Conservation (phyloP, 768 basidiomycete species). For the Tylopilus cervinicoccineus region DNA sequence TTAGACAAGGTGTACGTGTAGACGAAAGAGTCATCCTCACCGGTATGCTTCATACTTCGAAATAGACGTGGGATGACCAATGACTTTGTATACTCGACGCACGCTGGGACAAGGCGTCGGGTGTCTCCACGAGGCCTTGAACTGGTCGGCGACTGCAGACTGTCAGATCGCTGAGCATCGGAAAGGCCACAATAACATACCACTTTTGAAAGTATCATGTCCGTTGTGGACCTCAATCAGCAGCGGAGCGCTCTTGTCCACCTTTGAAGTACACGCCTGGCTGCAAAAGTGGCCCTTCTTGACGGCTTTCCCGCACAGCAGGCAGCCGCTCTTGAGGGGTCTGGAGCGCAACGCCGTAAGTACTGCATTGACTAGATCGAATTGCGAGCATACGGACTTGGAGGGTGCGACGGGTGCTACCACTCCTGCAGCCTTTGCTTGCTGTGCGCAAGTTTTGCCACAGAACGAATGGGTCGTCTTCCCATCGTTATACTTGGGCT, state of each 20-base stretch:
- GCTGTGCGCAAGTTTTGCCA: slow-evolving; percentile 58
- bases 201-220: slow-evolving; percentile 63
- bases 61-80: slow-evolving; percentile 45
- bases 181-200: slow-evolving; percentile 33
- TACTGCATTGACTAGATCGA: slow-evolving; percentile 25
- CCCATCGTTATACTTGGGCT: slow-evolving; percentile 58
- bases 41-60: slow-evolving; percentile 59
- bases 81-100: slow-evolving; percentile 60
- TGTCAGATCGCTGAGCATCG: not conserved
- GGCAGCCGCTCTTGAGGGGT: slow-evolving; percentile 43
- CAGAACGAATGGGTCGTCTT: slow-evolving; percentile 59
- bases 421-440: slow-evolving; percentile 32
- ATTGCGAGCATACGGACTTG: slow-evolving; percentile 28
- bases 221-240: slow-evolving; percentile 56
- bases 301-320: slow-evolving; percentile 55
- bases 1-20: not conserved
- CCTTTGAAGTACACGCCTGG: slow-evolving; percentile 50
- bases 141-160: slow-evolving; percentile 56
- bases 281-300: slow-evolving; percentile 66
- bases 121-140: slow-evolving; percentile 68
- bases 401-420: slow-evolving; percentile 19
- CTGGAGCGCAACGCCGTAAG: slow-evolving; percentile 32
- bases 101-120: slow-evolving; percentile 54
- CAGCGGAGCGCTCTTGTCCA: slow-evolving; percentile 50
- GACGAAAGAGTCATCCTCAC: slow-evolving; percentile 31